Evolutionary conservation across 352 stramenopile species (phyloP).

Genomic region (Phytopythium kandeliae): DNA sequence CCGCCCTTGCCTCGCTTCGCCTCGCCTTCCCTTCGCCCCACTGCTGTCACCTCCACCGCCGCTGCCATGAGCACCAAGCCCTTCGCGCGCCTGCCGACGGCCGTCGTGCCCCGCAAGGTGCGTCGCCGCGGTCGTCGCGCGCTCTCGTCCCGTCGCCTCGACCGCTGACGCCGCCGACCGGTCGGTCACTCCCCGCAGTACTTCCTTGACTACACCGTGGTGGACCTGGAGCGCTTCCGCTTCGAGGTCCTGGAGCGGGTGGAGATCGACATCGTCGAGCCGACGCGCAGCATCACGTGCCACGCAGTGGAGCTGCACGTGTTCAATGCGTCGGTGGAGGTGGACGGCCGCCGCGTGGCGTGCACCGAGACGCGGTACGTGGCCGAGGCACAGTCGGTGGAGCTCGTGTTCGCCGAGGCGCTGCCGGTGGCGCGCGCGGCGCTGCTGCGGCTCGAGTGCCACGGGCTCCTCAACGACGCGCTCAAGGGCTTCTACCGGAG

Average conservation of each 20-base stretch:
- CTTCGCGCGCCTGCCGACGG: slow-evolving; percentile 64
- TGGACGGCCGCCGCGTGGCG: slow-evolving; percentile 30
- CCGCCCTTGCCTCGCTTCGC: no score
- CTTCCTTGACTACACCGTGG: slow-evolving; percentile 69
- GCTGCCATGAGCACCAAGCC: slow-evolving; percentile 21
- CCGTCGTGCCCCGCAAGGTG: slow-evolving; percentile 43
- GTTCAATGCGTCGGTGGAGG: slow-evolving; percentile 52
- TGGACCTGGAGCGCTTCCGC: slow-evolving; percentile 56
- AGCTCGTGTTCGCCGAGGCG: slow-evolving; percentile 39
- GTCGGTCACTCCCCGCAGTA: slow-evolving; percentile 58
- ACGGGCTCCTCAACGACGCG: slow-evolving; percentile 87
- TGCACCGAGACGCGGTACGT: slow-evolving; percentile 57
- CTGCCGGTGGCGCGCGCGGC: slow-evolving; percentile 27
- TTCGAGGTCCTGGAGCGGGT: slow-evolving; percentile 71
- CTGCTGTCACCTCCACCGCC: no score
- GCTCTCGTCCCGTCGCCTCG: no score
- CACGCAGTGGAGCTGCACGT: slow-evolving; percentile 93
- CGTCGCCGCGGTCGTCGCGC: background rate
- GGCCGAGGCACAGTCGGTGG: slow-evolving; percentile 44
- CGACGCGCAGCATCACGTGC: slow-evolving; percentile 82
- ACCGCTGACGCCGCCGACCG: background rate
- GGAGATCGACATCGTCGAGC: slow-evolving; percentile 46
- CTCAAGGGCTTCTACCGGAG: slow-evolving; percentile 96
- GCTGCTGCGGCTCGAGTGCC: slow-evolving; percentile 41
- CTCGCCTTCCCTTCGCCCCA: no score